Evolutionary conservation across 2,329 filamentous ascomycete genomes (phyloP), one percentile per base, ranked within the genome.

Genomic region (Trichoderma atroviride): DNA sequence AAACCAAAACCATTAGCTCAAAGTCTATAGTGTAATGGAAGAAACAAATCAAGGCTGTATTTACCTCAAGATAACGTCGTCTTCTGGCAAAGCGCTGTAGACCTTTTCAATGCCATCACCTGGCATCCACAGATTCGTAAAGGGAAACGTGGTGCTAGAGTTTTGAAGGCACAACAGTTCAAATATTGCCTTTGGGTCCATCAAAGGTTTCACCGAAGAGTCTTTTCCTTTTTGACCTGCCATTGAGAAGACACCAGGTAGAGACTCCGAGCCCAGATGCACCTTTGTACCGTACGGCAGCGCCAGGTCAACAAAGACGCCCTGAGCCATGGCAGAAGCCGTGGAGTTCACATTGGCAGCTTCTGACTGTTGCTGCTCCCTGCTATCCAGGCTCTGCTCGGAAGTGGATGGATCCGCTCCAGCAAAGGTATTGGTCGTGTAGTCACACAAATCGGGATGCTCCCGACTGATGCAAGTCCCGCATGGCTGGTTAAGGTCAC

Each of bases 31-130:
- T 7, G 47, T 0, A 5, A n/a, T 2, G 9, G 9, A 31, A 55
- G 16, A 33, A 14, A 43, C 0, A 4, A 22, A n/a, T 7, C 6
- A 14, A 22, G 9, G 13, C 2, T 13, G 14, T 40, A 31, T 27
- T 37, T 40, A 64, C 61, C 43, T 55, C 11, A 64, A 3, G 22
- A 64, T 64, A n/a, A 64, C 61, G 29, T 64, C 31, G 24, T 64
- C 61, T 29, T 64, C 61, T 16, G 61, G 61, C 10, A 64, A 29
- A 24, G 61, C 61, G 14, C 47, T 64, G 7, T 64, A 64, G 22
- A 64, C 61, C 24, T 64, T 64, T 64, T 64, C 61, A 55, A 64
- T 64, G 47, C 61, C 61, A 55, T 64, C 61, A 31, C 61, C 31
- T 2, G 61, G 61, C 47, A 64, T 55, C 61, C 61, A 64, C 29